Evolutionary conservation across 1,284 basidiomycete species (phyloP).

Genomic region (Apiotrichum veenhuisii): DNA sequence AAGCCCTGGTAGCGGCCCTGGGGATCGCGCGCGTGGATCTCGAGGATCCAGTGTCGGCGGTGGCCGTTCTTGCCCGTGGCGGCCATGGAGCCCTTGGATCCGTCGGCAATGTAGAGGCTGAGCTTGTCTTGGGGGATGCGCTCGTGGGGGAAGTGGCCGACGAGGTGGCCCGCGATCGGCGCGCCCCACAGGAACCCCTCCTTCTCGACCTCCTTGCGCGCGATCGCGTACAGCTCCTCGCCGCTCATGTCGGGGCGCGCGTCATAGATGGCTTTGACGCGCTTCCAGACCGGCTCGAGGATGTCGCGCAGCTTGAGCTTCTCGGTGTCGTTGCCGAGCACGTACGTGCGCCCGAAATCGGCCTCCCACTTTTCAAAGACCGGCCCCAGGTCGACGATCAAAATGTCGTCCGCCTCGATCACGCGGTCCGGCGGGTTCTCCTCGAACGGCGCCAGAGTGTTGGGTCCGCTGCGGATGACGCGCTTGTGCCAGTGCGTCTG

Average conservation of each 20-base stretch:
- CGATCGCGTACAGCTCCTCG: slow-evolving; percentile 15
- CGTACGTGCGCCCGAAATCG: slow-evolving; percentile 21
- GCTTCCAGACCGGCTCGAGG: slow-evolving; percentile 16
- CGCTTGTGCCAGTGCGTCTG: slow-evolving; percentile 23
- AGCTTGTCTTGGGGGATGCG: slow-evolving; percentile 22
- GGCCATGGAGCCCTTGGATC: slow-evolving; percentile 6
- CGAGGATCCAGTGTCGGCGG: slow-evolving; percentile 19
- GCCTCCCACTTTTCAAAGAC: slow-evolving; percentile 23
- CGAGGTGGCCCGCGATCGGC: slow-evolving; percentile 12
- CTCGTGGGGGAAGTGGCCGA: slow-evolving; percentile 20
- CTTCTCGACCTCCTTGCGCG: not conserved
- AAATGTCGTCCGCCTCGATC: slow-evolving; percentile 17
- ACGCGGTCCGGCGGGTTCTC: slow-evolving; percentile 18
- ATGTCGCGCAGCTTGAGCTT: slow-evolving; percentile 12
- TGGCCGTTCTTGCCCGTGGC: slow-evolving; percentile 9
- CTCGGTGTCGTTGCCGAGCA: slow-evolving; percentile 15
- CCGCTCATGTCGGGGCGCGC: slow-evolving; percentile 13
- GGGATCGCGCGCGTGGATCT: slow-evolving; percentile 17
- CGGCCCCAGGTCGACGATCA: slow-evolving; percentile 19
- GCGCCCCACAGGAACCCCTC: slow-evolving; percentile 17
- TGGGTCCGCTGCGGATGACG: slow-evolving; percentile 15
- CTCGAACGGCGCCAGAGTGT: slow-evolving; percentile 20
- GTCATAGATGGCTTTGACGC: slow-evolving; percentile 16
- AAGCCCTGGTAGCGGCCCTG: slow-evolving; percentile 14
- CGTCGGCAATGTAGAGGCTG: slow-evolving; percentile 16